A percentile compares a stretch with the other conserved stretches of the same genome.
phyloP scores from a whole-genome alignment of 768 basidiomycete genomes.

The Gyrodon lividus region DNA sequence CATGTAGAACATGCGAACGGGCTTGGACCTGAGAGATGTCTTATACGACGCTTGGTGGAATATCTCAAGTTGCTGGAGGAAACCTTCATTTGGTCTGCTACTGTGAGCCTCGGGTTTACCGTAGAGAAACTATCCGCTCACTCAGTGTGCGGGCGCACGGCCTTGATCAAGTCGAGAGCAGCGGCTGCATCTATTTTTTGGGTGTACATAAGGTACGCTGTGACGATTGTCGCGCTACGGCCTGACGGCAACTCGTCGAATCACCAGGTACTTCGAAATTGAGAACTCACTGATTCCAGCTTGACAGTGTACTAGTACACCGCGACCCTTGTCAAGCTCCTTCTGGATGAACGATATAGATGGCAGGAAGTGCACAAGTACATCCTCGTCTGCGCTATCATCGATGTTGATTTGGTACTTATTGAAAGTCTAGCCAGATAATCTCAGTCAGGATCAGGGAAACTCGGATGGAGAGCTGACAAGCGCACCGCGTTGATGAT shows the following conservation, averaged over 20 bases:
- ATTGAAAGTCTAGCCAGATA: slow-evolving; percentile 62
- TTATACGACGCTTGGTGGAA: slow-evolving; percentile 73
- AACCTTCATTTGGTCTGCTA: slow-evolving; percentile 81
- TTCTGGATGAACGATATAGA: slow-evolving; percentile 82
- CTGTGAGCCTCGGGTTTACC: neutral
- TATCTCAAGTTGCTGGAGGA: slow-evolving; percentile 75
- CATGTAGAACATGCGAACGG: slow-evolving; percentile 80
- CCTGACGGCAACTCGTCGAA: slow-evolving; percentile 40
- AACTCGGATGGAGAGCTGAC: neutral
- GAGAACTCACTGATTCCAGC: slow-evolving; percentile 77
- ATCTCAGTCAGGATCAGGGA: neutral
- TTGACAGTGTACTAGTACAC: slow-evolving; percentile 87
- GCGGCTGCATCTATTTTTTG: slow-evolving; percentile 51
- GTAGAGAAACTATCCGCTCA: slow-evolving; percentile 37
- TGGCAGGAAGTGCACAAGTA: slow-evolving; percentile 74
- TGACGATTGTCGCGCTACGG: slow-evolving; percentile 80
- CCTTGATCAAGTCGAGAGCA: slow-evolving; percentile 68
- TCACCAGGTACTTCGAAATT: neutral
- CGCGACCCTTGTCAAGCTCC: slow-evolving; percentile 70
- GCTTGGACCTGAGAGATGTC: slow-evolving; percentile 64
- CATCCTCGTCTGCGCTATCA: slow-evolving; percentile 72
- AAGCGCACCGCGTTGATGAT: slow-evolving; percentile 59
- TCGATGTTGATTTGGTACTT: slow-evolving; percentile 78
- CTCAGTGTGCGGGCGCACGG: slow-evolving; percentile 69
- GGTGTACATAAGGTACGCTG: slow-evolving; percentile 86